Percentiles rank a stretch among this genome's conserved stretches.
These are phyloP conservation scores for Metarhizium brunneum DNA, from an alignment of 2,329 filamentous ascomycete genomes.

Conservation along the genomic window DNA sequence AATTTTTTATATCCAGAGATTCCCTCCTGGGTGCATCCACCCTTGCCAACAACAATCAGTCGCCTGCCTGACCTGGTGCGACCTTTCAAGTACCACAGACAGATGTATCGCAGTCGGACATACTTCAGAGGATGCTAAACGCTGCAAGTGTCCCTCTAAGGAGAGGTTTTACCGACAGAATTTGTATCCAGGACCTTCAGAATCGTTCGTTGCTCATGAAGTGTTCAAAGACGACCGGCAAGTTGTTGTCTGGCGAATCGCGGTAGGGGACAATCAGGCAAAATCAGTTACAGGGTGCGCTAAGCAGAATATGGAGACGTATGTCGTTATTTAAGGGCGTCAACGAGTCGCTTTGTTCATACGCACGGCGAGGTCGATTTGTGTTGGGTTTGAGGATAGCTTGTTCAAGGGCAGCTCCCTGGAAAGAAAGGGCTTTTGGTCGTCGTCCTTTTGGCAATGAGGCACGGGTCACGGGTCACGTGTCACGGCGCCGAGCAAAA, in stretches of 20 bases:
- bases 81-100: not conserved
- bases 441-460: not conserved
- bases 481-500: constrained; percentile 7
- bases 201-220: not conserved
- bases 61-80: constrained; percentile 3
- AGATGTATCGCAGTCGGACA: constrained; percentile 2
- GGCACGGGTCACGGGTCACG: not conserved
- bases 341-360: not conserved
- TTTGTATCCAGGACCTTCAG: not conserved
- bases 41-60: not conserved
- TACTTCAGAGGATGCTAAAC: not conserved
- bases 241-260: not conserved
- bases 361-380: not conserved
- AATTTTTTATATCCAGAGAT: constrained; percentile 3
- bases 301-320: not conserved
- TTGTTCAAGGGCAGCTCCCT: not conserved
- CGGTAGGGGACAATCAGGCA: not conserved
- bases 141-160: not conserved
- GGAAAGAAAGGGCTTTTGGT: not conserved
- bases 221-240: not conserved
- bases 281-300: not conserved
- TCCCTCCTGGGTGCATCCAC: not conserved
- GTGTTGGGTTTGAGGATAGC: not conserved
- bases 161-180: not conserved
- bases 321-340: not conserved